Conservation (phyloP, 768 basidiomycete genomes). For the Aureoboletus auriporus region DNA sequence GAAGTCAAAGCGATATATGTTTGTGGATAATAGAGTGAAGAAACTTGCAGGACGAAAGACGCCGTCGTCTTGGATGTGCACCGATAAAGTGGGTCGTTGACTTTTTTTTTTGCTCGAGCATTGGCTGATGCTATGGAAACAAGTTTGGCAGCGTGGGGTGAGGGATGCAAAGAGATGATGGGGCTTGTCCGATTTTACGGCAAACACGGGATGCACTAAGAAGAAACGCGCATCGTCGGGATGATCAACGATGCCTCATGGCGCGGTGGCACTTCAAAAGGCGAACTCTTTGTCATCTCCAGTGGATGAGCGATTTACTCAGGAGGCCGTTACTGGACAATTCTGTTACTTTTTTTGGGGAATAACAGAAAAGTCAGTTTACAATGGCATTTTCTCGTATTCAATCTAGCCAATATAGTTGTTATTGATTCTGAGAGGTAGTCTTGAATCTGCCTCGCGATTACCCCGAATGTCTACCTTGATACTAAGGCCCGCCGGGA, state of each 20-base stretch:
- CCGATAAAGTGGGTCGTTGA: conserved; percentile 38
- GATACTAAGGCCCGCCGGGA: conserved; percentile 74
- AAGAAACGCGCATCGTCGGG: conserved; percentile 46
- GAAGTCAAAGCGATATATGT: too few relatives aligned
- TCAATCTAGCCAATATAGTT: not conserved
- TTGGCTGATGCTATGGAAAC: conserved; percentile 24
- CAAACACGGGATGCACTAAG: conserved; percentile 44
- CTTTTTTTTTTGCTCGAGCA: not conserved
- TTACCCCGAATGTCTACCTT: conserved; percentile 56
- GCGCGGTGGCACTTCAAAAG: too few relatives aligned
- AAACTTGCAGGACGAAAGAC: too few relatives aligned
- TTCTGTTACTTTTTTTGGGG: not conserved
- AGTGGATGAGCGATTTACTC: conserved; percentile 39
- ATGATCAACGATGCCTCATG: conserved; percentile 46
- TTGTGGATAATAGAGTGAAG: too few relatives aligned
- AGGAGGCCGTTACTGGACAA: conserved; percentile 19
- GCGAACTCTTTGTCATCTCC: conserved; percentile 48
- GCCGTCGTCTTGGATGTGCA: too few relatives aligned
- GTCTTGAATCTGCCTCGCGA: conserved; percentile 35
- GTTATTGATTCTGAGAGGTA: conserved; percentile 2
- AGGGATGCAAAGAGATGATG: conserved; percentile 48
- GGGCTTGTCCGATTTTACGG: conserved; percentile 54
- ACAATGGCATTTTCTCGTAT: not conserved
- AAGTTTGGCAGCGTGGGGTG: conserved; percentile 48
- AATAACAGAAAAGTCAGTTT: not conserved